Evolutionary conservation across 2,329 filamentous ascomycete species (phyloP).

Genomic region (Phaeomoniella chlamydospora): DNA sequence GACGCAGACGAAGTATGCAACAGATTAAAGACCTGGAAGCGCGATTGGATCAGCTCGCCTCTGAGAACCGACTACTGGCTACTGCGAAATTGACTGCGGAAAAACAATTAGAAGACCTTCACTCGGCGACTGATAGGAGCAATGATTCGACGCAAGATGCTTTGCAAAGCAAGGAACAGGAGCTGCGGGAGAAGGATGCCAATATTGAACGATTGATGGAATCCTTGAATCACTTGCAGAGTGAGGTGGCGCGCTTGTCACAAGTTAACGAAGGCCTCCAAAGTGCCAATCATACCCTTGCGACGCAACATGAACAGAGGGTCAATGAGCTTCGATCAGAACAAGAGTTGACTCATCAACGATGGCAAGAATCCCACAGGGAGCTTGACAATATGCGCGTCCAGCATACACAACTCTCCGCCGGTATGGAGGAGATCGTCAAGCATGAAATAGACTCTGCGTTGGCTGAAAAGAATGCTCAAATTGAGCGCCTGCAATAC

Average conservation of each 20-base stretch:
- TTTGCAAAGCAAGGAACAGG: conserved; percentile 49
- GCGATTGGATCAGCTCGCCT: conserved; percentile 66
- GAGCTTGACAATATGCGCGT: conserved; percentile 56
- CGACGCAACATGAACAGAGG: conserved; percentile 59
- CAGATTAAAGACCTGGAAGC: conserved; percentile 76
- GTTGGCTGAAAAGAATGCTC: conserved; percentile 67
- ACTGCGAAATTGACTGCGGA: conserved; percentile 60
- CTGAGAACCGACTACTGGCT: conserved; percentile 68
- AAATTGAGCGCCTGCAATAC: conserved; percentile 62
- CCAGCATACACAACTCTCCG: conserved; percentile 47
- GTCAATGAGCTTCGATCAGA: conserved; percentile 53
- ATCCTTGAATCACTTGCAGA: conserved; percentile 64
- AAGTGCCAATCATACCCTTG: conserved; percentile 63
- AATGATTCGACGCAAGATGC: conserved; percentile 33
- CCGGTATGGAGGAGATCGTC: conserved; percentile 48
- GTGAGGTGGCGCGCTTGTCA: conserved; percentile 65
- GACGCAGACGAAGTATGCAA: conserved; percentile 94
- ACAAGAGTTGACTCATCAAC: conserved; percentile 38
- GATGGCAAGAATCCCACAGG: conserved; percentile 45
- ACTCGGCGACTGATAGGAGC: conserved; percentile 37
- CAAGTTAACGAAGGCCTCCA: conserved; percentile 71
- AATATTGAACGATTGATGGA: conserved; percentile 74
- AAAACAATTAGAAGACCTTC: conserved; percentile 42
- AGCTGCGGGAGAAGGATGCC: conserved; percentile 66
- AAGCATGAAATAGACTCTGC: conserved; percentile 47